Base-by-base conservation (phyloP, 129 eudicot species). In the Scalesia atractyloides region DNA sequence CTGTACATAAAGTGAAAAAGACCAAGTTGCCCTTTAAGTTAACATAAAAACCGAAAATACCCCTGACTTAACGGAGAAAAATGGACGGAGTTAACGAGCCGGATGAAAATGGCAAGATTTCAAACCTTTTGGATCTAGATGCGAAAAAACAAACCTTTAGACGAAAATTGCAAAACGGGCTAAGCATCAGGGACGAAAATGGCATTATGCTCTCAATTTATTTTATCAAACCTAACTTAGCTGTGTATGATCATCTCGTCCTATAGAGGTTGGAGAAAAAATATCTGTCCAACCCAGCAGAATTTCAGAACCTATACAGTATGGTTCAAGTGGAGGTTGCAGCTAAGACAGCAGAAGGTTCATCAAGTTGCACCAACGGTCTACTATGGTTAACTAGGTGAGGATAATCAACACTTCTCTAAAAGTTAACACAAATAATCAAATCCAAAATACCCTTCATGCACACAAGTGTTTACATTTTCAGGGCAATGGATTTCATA, bases 351-450 rank as follows among this genome's bases (percentile, higher is more conserved):
- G 84, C 90, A 56, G 84, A 87, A 64, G 82, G 87, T 59, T 90
- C 97, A 50, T 87, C 96, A 12, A 93, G 98, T 76, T 90, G 98
- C 74, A 93, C 96, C 57, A 93, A 87, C 26, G 98, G 92, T 68
- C 86, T 93, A 73, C 87, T 93, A 26, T 93, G 98, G 98, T 69
- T 93, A 61, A 93, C 97, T 26, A 86, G 98, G 98, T 93, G 37
- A 34, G 64, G 9, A 72, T 33, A 66, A 22, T 33, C 20, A 5
- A n/a, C 58, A 46, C 52, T 0, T 65, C 68, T 36, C 51, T 44
- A 24, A 56, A 14, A 12, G 43, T 70, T 13, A 24, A 60, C 46
- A 41, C 47, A 46, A 17, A 46, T 34, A 56, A 33, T 65, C 7
- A 64, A 51, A 46, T 44, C 6, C 24, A 26, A 72, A 65, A 65